Evolutionary conservation across 2,329 filamentous ascomycete genomes (phyloP), one percentile per base, ranked within the genome.

Genomic region (Coniochaeta prunicola): DNA sequence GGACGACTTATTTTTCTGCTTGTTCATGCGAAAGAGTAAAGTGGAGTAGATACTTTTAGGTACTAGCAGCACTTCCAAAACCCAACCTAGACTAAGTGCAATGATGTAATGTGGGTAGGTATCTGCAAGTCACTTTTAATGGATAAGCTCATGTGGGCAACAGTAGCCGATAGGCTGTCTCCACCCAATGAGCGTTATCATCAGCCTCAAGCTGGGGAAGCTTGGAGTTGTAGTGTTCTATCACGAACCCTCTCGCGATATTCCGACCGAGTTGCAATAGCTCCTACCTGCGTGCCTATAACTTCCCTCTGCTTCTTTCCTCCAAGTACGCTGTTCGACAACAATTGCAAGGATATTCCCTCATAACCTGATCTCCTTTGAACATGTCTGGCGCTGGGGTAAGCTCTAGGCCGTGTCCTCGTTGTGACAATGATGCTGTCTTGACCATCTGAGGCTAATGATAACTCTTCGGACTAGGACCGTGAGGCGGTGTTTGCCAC

Each of bases 401-500:
- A 70, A 63, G 72, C 15, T 55, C 33, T 54, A n/a, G n/a, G n/a
- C n/a, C 42, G 6, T 30, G 21, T 30, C 12, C 30, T 38, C 21
- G 56, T 59, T 17, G 42, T 60, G 24, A n/a, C 34, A 24, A 60
- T 50, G 21, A 57, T 56, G 56, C 55, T 58, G 56, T 59, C 59
- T 60, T 59, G 59, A 67, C 62, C 59, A 42, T 53, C 58, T 58
- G 28, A 42, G 48, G 36, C 61, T 63, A 63, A 63, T 48, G 36
- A 58, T 26, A 42, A n/a, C 50, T 45, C 19, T 24, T 24, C n/a
- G 28, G 19, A 4, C 4, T 59, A 96, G 92, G 91, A 93, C 74
- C 87, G 94, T 74, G 94, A 99, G 78, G 84, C 92, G 70, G 93
- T 99, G 77, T 99, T 99, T 77, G 91, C 94, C 69, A 99, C 94